Base-by-base conservation (phyloP, 768 basidiomycete species). In the Porpolomopsis calyptriformis region DNA sequence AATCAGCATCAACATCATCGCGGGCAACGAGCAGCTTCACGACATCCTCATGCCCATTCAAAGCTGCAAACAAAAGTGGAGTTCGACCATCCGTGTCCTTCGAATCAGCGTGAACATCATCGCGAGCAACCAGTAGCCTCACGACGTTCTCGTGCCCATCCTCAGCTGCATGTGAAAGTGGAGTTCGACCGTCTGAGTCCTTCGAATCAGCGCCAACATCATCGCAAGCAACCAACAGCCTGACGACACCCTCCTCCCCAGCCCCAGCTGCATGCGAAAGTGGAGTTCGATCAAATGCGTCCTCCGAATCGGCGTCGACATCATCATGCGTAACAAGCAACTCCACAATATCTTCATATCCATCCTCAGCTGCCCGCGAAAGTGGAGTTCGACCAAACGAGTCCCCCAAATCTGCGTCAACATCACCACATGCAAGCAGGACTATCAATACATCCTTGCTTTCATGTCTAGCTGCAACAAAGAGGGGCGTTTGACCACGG, bases 381-480 rank as follows among this genome's bases (percentile, higher is more conserved):
- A 49, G 40, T 34, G n/a, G n/a, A n/a, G n/a, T n/a, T n/a, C n/a
- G n/a, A n/a, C n/a, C n/a, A n/a, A n/a, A n/a, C n/a, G n/a, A 4
- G 48, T 45, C 41, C 4, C 23, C 16, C 12, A 29, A 49, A 25
- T 51, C 37, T 2, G 38, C 33, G 10, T 51, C 41, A 19, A 43
- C 47, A 24, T 51, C 49, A 10, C 36, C 19, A 20, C 48, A 4
- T 4, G 18, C 26, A n/a, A 44, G 22, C 29, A 52, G 38, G 26
- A 52, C 18, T 25, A 23, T 39, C 27, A 52, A 43, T 16, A 49
- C 43, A 7, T 26, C 43, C n/a, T 39, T 23, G 22, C 46, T 29
- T 4, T 50, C 50, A 31, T 50, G n/a, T 24, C n/a, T 16, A 7
- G 51, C 51, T 20, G 49, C 49, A n/a, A 22, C n/a, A 2, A 29